Evolutionary conservation across 441 rosid genomes (phyloP).

Genomic region (Erodium texanum): DNA sequence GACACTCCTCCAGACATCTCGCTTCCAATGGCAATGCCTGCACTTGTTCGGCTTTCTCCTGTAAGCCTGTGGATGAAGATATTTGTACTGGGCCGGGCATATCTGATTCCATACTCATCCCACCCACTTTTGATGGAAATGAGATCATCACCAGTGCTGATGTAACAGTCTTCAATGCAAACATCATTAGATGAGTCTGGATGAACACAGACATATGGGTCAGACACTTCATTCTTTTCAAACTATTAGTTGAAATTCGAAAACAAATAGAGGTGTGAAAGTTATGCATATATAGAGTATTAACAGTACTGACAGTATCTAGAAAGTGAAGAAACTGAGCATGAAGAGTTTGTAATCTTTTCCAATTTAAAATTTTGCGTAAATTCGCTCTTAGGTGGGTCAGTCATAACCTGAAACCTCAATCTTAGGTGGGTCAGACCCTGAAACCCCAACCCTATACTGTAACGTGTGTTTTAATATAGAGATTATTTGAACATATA

Average conservation of each 20-base stretch:
- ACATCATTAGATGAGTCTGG: constrained; percentile 84
- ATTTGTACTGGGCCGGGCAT: constrained; percentile 64
- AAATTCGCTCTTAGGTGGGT: too few species aligned
- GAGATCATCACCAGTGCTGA: constrained; percentile 86
- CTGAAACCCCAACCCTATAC: too few species aligned
- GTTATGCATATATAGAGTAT: too few species aligned
- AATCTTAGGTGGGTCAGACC: too few species aligned
- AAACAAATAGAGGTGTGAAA: not conserved
- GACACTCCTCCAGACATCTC: constrained; percentile 98
- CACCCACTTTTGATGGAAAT: constrained; percentile 90
- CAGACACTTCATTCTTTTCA: not conserved
- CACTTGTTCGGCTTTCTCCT: constrained; percentile 57
- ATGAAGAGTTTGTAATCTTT: too few species aligned
- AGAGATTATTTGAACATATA: too few species aligned
- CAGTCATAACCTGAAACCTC: too few species aligned
- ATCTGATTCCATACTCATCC: constrained; percentile 87
- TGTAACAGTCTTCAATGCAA: constrained; percentile 81
- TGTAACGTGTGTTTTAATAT: too few species aligned
- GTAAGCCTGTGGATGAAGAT: constrained; percentile 53
- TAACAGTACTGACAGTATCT: too few species aligned
- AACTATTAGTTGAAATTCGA: not conserved
- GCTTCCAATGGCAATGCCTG: constrained; percentile 88
- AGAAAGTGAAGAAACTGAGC: too few species aligned
- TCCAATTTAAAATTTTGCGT: too few species aligned
- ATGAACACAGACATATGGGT: not conserved